phyloP scores from a whole-genome alignment of 2,329 filamentous ascomycete genomes.

The Acephala macrosclerotiorum region DNA sequence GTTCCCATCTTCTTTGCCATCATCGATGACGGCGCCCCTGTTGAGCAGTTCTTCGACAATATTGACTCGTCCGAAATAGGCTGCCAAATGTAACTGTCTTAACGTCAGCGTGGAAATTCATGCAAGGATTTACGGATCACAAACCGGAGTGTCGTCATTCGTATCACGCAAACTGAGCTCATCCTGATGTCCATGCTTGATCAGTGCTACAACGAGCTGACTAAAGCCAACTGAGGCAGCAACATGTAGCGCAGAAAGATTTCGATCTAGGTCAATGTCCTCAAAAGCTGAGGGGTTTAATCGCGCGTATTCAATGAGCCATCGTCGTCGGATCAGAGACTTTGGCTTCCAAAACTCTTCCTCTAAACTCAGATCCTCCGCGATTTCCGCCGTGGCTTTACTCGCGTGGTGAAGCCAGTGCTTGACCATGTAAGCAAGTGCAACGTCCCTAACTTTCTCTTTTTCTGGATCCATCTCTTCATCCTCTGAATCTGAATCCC shows the following conservation, averaged over 20 bases:
- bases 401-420: conserved; percentile 19
- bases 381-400: conserved; percentile 13
- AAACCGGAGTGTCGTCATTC: background rate
- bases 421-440: conserved; percentile 13
- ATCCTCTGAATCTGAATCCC: conserved; percentile 3
- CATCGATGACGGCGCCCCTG: conserved; percentile 11
- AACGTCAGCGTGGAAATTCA: background rate
- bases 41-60: conserved; percentile 12
- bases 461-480: conserved; percentile 11
- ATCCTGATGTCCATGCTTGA: conserved; percentile 14
- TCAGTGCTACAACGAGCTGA: conserved; percentile 9
- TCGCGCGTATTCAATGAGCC: conserved; percentile 15
- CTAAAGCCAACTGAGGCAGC: conserved; percentile 15
- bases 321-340: conserved; percentile 12
- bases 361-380: conserved; percentile 16
- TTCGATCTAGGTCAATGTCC: background rate
- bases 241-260: conserved; percentile 15
- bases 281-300: background rate
- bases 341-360: conserved; percentile 14
- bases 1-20: conserved; percentile 4
- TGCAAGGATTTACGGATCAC: background rate
- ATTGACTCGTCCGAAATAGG: conserved; percentile 11
- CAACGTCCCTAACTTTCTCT: conserved; percentile 10
- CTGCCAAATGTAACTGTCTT: conserved; percentile 13
- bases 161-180: conserved; percentile 13